A percentile compares a stretch with the other conserved stretches of the same genome.
Conservation (phyloP, 2,329 filamentous ascomycete species). For the Claviceps digitariae region DNA sequence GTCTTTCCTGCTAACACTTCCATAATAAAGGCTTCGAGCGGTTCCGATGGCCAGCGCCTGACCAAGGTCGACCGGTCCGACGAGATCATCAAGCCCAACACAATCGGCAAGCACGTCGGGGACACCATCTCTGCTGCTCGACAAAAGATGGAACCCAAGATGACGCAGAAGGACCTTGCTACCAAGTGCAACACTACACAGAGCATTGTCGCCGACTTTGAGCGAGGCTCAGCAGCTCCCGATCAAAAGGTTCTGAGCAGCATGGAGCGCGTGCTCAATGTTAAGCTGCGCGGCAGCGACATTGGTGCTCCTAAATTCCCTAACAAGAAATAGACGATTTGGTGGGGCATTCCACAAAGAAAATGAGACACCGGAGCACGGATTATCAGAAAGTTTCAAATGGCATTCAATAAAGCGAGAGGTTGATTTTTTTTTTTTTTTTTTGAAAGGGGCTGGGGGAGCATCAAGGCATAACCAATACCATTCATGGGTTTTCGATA, state of each 20-base stretch:
- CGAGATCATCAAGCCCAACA: slow-evolving; percentile 96
- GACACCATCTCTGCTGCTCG: slow-evolving; percentile 71
- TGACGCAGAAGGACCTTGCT: slow-evolving; percentile 84
- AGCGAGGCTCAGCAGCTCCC: slow-evolving; percentile 62
- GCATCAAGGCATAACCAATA: neutral
- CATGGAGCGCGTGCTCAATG: slow-evolving; percentile 76
- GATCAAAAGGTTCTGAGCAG: slow-evolving; percentile 69
- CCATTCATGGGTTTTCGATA: neutral
- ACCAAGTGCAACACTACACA: slow-evolving; percentile 82
- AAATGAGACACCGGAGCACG: neutral
- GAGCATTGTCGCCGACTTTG: slow-evolving; percentile 68
- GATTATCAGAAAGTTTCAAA: neutral
- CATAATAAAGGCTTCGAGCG: slow-evolving; percentile 12
- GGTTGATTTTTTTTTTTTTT: neutral
- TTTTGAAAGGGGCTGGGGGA: neutral
- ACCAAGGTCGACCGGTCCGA: slow-evolving; percentile 97
- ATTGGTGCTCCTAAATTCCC: slow-evolving; percentile 76
- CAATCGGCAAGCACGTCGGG: slow-evolving; percentile 67
- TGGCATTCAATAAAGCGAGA: slow-evolving; percentile 3
- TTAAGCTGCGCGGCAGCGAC: slow-evolving; percentile 74
- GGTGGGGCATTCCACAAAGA: neutral
- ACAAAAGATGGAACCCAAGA: slow-evolving; percentile 74
- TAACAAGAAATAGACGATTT: slow-evolving; percentile 42
- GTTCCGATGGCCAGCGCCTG: slow-evolving; percentile 73
- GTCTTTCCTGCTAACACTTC: slow-evolving; percentile 8